phyloP scores from a whole-genome alignment of 2,329 filamentous ascomycete species.

The Calcarisporium arbuscula region DNA sequence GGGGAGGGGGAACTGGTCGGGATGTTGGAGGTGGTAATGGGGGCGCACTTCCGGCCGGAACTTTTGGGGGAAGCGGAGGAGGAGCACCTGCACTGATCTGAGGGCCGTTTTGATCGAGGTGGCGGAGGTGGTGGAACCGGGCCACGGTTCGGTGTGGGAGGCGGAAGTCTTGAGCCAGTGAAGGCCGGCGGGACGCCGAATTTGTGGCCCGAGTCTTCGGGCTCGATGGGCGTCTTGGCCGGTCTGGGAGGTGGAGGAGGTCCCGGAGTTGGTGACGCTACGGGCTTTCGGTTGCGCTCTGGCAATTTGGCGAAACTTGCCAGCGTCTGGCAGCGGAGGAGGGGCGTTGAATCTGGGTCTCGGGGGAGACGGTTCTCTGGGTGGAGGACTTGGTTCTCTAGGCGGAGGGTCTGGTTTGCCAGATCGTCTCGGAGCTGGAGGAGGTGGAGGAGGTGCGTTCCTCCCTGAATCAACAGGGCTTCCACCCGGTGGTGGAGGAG shows the following conservation, averaged over 20 bases:
- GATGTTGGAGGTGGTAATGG: conserved; percentile 9
- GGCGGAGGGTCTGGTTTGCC: conserved; percentile 54
- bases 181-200: conserved; percentile 81
- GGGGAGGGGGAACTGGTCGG: conserved; percentile 12
- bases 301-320: conserved; percentile 70
- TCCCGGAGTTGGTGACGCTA: conserved; percentile 20
- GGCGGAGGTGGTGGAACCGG: conserved; percentile 68
- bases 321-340: conserved; percentile 82
- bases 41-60: neutral
- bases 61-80: conserved; percentile 3
- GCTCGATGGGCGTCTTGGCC: conserved; percentile 63
- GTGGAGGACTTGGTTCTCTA: conserved; percentile 62
- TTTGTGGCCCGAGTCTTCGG: conserved; percentile 46
- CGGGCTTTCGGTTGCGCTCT: conserved; percentile 24
- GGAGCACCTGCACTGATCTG: conserved; percentile 14
- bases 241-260: conserved; percentile 39
- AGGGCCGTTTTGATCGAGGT: conserved; percentile 29
- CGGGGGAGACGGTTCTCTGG: conserved; percentile 53
- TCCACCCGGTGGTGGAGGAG: conserved; percentile 19
- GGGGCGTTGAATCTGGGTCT: conserved; percentile 74
- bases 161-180: conserved; percentile 55
- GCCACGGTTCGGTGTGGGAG: conserved; percentile 67
- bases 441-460: conserved; percentile 23
- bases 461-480: conserved; percentile 8
- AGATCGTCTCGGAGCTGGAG: conserved; percentile 51